Evolutionary conservation across 768 basidiomycete species (phyloP).

Genomic region (Mycena crocata): DNA sequence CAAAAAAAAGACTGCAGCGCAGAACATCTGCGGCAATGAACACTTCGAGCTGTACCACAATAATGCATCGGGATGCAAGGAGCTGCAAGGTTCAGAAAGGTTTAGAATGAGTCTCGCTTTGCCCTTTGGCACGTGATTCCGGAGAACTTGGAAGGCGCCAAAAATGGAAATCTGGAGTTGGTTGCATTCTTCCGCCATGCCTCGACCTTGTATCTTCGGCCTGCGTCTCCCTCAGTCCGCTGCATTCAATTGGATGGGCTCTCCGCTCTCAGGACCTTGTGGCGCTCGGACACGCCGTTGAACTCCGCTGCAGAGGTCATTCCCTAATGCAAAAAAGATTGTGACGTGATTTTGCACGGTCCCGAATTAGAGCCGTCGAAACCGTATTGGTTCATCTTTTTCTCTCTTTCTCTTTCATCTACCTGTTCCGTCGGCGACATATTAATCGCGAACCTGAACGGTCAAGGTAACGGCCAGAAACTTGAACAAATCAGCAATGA

Average conservation of each 20-base stretch:
- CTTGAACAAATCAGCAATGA: background rate
- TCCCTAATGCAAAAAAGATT: conserved; percentile 16
- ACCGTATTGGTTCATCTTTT: conserved; percentile 1
- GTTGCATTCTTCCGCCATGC: no score
- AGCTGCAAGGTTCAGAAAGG: no score
- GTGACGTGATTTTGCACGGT: conserved; percentile 33
- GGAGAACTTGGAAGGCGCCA: background rate
- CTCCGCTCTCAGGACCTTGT: background rate
- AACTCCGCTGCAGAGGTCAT: conserved; percentile 18
- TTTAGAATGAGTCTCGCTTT: no score
- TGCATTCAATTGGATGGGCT: background rate
- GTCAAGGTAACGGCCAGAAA: background rate
- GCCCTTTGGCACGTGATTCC: background rate
- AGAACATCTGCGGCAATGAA: no score
- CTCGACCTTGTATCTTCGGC: no score
- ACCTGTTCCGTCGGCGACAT: conserved; percentile 2
- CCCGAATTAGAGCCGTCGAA: conserved; percentile 29
- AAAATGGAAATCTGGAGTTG: background rate
- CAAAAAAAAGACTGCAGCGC: no score
- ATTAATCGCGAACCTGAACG: background rate
- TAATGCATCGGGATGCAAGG: no score
- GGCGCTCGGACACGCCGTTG: conserved; percentile 10
- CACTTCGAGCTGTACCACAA: no score
- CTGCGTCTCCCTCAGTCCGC: background rate
- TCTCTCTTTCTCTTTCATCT: conserved; percentile 1